Evolutionary conservation across 2,329 filamentous ascomycete genomes (phyloP), one percentile per base, ranked within the genome.

Genomic region (Paraconiothyrium sp.): DNA sequence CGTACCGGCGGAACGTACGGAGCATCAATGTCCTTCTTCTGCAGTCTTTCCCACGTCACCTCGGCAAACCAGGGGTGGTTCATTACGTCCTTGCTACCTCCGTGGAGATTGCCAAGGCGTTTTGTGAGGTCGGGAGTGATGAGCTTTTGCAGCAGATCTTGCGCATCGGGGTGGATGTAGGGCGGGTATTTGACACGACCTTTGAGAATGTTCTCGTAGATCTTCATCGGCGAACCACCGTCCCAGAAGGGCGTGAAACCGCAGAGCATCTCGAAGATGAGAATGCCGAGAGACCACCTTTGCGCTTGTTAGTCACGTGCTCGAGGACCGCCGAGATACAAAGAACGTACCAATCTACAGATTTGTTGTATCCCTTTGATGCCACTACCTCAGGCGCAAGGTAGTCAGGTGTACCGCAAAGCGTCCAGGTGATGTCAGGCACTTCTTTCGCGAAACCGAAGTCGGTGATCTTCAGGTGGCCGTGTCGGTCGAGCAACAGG

Each of bases 161-260:
- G 93, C 0, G 95, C 95, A 76, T 98, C 95, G 1, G 91, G 89
- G 76, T 98, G 93, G 73, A 99, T 92, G 78, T 98, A 99, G 6
- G 92, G 90, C 57, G 95, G 95, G 78, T 98, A 99, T 82, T 97
- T 98, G 80, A 99, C 92, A 72, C 92, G 90, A 62, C 94, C 95
- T 75, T 93, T 94, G 67, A 99, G 87, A 74, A 99, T 99, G 79
- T 99, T 99, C 83, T 99, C 95, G 82, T 99, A 99, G 75, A 99
- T 99, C 82, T 97, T 97, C 88, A 99, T 97, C 2, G 95, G 94
- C 48, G 93, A 97, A 58, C 94, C 95, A 72, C 92, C 92, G 79
- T 99, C 95, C 94, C 95, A 99, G 84, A 99, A 99, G 5, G 95
- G 95, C 5, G 95, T 99, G 81, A 97, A 99, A 32, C 95, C 95